Conservation (phyloP, 228 moss, liverwort and hornwort genomes). For the Sphagnum fallax region DNA sequence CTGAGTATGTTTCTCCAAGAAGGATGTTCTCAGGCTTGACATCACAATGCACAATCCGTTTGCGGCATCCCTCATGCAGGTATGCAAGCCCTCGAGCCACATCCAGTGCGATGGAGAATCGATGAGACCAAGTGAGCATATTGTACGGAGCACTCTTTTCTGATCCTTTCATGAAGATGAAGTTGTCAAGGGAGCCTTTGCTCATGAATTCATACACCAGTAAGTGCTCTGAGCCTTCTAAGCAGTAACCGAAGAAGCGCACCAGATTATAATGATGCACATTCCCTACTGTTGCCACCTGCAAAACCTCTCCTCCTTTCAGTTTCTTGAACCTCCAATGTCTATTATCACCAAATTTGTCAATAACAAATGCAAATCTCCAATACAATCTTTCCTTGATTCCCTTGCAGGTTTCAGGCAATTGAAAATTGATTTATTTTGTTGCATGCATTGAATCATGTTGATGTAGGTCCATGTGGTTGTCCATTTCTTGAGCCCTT, state of each 20-base stretch:
- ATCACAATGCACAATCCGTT: conserved; percentile 32
- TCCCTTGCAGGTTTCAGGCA: too few relatives aligned
- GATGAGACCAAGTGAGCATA: conserved; percentile 14
- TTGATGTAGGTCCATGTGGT: too few relatives aligned
- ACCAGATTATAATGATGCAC: conserved; percentile 38
- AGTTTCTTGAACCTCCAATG: too few relatives aligned
- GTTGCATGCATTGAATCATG: too few relatives aligned
- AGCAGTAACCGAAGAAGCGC: conserved; percentile 30
- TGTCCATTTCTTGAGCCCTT: too few relatives aligned
- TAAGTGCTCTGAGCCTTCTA: conserved; percentile 23
- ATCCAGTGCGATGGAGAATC: conserved; percentile 22
- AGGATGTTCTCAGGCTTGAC: conserved; percentile 30
- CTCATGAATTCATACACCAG: conserved; percentile 31
- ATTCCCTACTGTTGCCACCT: conserved; percentile 30
- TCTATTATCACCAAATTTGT: too few relatives aligned
- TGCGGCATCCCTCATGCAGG: conserved; percentile 36
- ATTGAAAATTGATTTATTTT: too few relatives aligned
- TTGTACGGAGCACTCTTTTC: background rate
- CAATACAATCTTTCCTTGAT: too few relatives aligned
- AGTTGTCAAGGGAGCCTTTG: conserved; percentile 43
- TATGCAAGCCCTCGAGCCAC: conserved; percentile 33
- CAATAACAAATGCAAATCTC: too few relatives aligned
- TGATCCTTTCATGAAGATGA: conserved; percentile 19
- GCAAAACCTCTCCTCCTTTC: background rate
- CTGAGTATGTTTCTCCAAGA: conserved; percentile 22